Percentiles rank a stretch among this genome's conserved stretches.
Evolutionary conservation across 495 filamentous ascomycete species (phyloP).

Genomic region (Bathelium albidoporum): DNA sequence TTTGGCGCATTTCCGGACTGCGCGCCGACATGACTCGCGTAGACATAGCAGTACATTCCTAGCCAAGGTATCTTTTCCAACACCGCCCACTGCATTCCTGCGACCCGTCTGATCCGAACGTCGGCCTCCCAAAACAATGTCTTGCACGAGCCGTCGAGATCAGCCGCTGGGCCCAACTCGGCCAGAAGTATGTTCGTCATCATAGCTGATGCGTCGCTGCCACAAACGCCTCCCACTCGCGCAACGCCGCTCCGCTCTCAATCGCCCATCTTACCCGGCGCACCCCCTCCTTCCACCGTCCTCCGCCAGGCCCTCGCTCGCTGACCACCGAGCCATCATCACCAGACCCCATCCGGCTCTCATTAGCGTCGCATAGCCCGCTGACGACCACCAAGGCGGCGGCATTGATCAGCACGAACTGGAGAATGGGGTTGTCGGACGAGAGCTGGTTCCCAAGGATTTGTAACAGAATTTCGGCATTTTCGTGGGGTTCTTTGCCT

Average conservation of each 20-base stretch:
- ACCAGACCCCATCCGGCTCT: conserved; percentile 63
- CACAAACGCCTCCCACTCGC: conserved; percentile 42
- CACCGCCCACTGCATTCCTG: neutral
- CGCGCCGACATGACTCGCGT: neutral
- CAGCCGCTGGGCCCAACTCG: neutral
- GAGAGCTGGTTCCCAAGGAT: conserved; percentile 64
- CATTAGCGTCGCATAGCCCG: conserved; percentile 76
- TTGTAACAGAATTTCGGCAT: conserved; percentile 68
- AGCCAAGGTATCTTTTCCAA: neutral
- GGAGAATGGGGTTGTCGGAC: conserved; percentile 69
- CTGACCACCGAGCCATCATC: conserved; percentile 62
- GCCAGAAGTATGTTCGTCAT: neutral
- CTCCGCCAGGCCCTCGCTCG: conserved; percentile 71
- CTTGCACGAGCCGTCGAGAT: neutral
- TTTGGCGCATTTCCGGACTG: neutral
- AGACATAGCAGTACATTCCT: neutral
- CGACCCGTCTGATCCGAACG: neutral
- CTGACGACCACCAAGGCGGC: conserved; percentile 75
- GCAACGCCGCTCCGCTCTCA: conserved; percentile 68
- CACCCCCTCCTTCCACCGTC: conserved; percentile 88
- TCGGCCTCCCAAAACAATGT: neutral
- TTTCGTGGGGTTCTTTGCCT: conserved; percentile 76
- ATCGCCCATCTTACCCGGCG: conserved; percentile 74
- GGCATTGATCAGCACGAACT: conserved; percentile 90
- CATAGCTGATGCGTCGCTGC: conserved; percentile 25